Evolutionary conservation across 2,329 filamentous ascomycete genomes (phyloP), one percentile per base, ranked within the genome.

Genomic region (Neonectria coccinea): DNA sequence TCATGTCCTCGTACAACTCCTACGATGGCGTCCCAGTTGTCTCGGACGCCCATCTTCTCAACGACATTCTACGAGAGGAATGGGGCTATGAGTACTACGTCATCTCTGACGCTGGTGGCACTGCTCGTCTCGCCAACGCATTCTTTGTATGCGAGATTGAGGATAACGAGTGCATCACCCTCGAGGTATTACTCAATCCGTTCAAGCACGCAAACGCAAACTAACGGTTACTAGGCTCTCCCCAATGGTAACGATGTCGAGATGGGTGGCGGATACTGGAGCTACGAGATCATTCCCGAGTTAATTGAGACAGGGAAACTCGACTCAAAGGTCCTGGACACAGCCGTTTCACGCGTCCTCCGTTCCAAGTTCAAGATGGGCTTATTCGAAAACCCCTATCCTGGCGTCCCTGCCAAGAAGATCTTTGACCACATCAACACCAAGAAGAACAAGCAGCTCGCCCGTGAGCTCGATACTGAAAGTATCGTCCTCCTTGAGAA

Each of bases 221-320:
- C 33, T 73, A 27, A 72, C 8, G 14, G 11, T 1, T 16, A 27
- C 14, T 62, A 86, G 78, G 81, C 88, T 9, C 83, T 93, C 5
- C 87, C 88, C 1, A 89, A 90, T 5, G 91, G 91, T 3, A 91
- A 88, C 54, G 91, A 93, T 70, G 84, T 91, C 12, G 91, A 93
- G 72, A 93, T 93, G 91, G 91, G 91, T 12, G 91, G 91, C 42
- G 91, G 91, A 20, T 90, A 88, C 20, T 93, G 87, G 80, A 92
- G 89, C 74, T 91, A 88, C 73, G 83, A 88, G 67, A 85, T 83
- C 39, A 92, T 93, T 56, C 89, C 90, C 6, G 81, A 86, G 29
- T 83, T 93, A 53, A 83, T 93, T 16, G 78, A 86, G 58, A 82
- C 85, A 1, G 89, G 89, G 1, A 88, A 86, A 60, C 79, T 93